These are phyloP conservation scores for Gymnopilus dilepis DNA, from an alignment of 768 basidiomycete genomes.

Conservation along the genomic window DNA sequence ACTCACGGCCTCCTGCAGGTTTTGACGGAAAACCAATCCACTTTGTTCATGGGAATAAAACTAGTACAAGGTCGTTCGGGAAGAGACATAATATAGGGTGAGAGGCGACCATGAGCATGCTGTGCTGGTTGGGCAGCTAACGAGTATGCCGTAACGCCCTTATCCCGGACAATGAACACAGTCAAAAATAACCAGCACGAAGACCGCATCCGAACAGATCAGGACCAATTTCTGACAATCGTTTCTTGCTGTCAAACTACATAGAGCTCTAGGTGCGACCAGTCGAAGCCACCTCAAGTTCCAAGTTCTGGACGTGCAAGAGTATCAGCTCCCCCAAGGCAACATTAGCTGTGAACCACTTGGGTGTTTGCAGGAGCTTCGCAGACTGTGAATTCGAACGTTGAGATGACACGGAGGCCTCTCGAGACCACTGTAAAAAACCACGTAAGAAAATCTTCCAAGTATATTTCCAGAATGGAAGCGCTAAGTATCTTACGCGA, in stretches of 20 bases:
- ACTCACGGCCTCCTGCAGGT: neutral
- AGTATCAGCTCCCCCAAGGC: too few species aligned
- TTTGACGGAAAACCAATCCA: neutral
- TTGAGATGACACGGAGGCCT: too few species aligned
- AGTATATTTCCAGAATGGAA: neutral
- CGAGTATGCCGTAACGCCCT: neutral
- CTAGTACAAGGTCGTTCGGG: neutral
- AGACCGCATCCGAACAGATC: neutral
- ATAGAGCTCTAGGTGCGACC: neutral
- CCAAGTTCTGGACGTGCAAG: too few species aligned
- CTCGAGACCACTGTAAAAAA: too few species aligned
- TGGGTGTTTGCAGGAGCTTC: too few species aligned
- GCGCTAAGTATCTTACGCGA: too few species aligned
- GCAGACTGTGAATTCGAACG: too few species aligned
- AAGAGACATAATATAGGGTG: neutral
- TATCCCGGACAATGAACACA: neutral
- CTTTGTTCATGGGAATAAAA: neutral
- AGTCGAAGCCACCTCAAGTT: too few species aligned
- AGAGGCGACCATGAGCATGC: neutral
- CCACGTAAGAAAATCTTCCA: too few species aligned
- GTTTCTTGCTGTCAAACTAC: neutral
- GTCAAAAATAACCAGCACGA: neutral
- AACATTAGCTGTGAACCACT: too few species aligned
- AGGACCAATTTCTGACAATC: neutral
- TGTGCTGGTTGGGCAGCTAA: neutral